Percentiles rank a stretch among this genome's conserved stretches.
Conservation (phyloP, 2,329 filamentous ascomycete genomes). For the Ploettnerulaceae sp. region DNA sequence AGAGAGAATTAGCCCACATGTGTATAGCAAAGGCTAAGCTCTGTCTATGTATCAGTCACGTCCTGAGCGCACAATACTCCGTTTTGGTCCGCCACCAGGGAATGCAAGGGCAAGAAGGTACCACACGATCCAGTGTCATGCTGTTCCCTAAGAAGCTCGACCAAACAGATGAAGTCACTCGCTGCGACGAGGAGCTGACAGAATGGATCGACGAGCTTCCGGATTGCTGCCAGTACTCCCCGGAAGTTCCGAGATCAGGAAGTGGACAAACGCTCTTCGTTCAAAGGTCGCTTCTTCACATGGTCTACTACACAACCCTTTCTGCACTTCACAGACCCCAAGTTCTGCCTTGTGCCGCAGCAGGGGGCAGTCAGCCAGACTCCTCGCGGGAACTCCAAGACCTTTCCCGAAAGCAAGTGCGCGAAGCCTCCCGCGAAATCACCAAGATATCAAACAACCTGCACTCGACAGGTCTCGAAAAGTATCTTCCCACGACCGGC, state of each 20-base stretch:
- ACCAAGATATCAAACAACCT: constrained; percentile 78
- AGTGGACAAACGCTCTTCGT: constrained; percentile 57
- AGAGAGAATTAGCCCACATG: constrained; percentile 76
- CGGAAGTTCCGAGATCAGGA: constrained; percentile 49
- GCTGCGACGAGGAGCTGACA: constrained; percentile 73
- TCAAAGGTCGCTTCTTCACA: constrained; percentile 82
- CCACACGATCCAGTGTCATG: constrained; percentile 72
- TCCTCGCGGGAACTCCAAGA: constrained; percentile 70
- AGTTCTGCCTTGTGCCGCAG: constrained; percentile 64
- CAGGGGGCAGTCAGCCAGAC: constrained; percentile 46
- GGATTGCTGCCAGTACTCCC: constrained; percentile 63
- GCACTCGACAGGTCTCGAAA: constrained; percentile 66
- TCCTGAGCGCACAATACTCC: constrained; percentile 87
- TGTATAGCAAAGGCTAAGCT: constrained; percentile 90
- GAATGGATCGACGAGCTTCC: constrained; percentile 73
- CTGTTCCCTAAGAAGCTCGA: constrained; percentile 83
- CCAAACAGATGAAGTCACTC: constrained; percentile 71
- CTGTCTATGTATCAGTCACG: constrained; percentile 82
- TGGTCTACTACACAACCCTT: constrained; percentile 89
- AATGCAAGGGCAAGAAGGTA: constrained; percentile 69
- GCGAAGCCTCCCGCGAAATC: constrained; percentile 78
- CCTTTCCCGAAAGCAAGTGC: constrained; percentile 75
- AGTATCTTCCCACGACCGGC: constrained; percentile 79
- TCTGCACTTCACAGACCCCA: constrained; percentile 89
- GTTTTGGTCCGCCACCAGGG: constrained; percentile 81